phyloP scores from a whole-genome alignment of 805 yeast species.

The Phaffomyces antillensis region DNA sequence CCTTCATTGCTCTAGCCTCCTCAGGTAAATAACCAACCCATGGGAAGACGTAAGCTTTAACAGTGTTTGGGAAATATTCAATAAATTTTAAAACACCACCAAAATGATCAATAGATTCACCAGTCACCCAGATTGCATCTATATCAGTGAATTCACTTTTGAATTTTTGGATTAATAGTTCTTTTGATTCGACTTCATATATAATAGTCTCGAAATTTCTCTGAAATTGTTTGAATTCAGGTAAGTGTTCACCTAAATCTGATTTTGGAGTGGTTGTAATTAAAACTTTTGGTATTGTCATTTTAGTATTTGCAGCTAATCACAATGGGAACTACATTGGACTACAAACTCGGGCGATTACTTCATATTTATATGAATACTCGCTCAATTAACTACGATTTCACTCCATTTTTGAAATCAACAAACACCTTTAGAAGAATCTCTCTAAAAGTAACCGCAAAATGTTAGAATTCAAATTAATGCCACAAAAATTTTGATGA shows the following conservation, averaged over 20 bases:
- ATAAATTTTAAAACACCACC: constrained; percentile 40
- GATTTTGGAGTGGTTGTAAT: constrained; percentile 24
- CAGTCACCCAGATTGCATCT: constrained; percentile 48
- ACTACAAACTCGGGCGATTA: too few relatives aligned
- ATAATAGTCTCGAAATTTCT: constrained; percentile 31
- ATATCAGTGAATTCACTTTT: constrained; percentile 32
- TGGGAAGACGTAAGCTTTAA: constrained; percentile 46
- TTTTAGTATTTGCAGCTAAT: not conserved
- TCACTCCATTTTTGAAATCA: too few relatives aligned
- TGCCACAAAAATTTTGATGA: too few relatives aligned
- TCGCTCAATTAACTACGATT: too few relatives aligned
- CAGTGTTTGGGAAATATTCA: constrained; percentile 37
- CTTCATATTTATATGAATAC: too few relatives aligned
- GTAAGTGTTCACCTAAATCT: constrained; percentile 39
- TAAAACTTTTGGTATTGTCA: constrained; percentile 23
- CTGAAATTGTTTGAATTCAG: constrained; percentile 40
- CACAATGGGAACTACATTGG: too few relatives aligned
- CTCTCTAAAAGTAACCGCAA: too few relatives aligned
- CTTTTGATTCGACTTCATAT: constrained; percentile 35
- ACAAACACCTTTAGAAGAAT: too few relatives aligned
- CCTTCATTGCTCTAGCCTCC: constrained; percentile 37
- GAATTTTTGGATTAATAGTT: constrained; percentile 36
- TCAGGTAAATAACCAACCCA: constrained; percentile 57
- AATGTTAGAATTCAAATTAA: too few relatives aligned
- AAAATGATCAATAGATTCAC: constrained; percentile 42